Evolutionary conservation across 495 filamentous ascomycete species (phyloP).

Genomic region (Penicillium dipodomyicola): DNA sequence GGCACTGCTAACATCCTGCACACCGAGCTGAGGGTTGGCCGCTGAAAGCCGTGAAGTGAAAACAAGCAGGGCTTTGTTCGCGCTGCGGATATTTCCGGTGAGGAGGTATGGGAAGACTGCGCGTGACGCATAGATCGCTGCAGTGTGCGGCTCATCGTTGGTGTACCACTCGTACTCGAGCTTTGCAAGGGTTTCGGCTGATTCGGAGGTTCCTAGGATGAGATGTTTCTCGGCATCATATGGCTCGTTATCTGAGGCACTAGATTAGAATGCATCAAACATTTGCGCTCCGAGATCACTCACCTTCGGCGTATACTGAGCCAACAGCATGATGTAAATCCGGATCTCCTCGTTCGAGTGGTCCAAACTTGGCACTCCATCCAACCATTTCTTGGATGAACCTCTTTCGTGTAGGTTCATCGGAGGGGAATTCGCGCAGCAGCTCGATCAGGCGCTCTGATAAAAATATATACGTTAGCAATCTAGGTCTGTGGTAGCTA

Average conservation of each 20-base stretch:
- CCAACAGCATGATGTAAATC: slow-evolving; percentile 94
- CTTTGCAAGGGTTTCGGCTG: slow-evolving; percentile 70
- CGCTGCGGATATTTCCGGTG: slow-evolving; percentile 83
- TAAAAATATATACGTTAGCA: background rate
- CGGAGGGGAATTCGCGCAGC: slow-evolving; percentile 72
- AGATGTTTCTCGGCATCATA: slow-evolving; percentile 94
- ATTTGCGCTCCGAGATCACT: slow-evolving; percentile 4
- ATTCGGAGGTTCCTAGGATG: slow-evolving; percentile 84
- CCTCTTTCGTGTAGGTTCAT: slow-evolving; percentile 87
- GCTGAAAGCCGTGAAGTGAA: slow-evolving; percentile 72
- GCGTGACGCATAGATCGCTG: slow-evolving; percentile 83
- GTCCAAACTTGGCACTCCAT: slow-evolving; percentile 82
- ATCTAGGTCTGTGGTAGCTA: background rate
- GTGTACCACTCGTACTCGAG: slow-evolving; percentile 95
- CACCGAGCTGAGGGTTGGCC: slow-evolving; percentile 64
- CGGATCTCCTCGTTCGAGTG: slow-evolving; percentile 88
- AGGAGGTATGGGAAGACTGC: slow-evolving; percentile 91
- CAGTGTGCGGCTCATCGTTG: slow-evolving; percentile 81
- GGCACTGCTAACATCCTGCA: slow-evolving; percentile 78
- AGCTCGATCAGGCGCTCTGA: slow-evolving; percentile 58
- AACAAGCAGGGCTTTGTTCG: slow-evolving; percentile 73
- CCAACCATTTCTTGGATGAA: slow-evolving; percentile 85
- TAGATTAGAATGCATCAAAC: slow-evolving; percentile 16
- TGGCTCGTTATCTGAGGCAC: slow-evolving; percentile 66
- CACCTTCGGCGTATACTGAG: slow-evolving; percentile 78